Evolutionary conservation across 106 monocot genomes (phyloP).

Genomic region (Dendrobium nobile): DNA sequence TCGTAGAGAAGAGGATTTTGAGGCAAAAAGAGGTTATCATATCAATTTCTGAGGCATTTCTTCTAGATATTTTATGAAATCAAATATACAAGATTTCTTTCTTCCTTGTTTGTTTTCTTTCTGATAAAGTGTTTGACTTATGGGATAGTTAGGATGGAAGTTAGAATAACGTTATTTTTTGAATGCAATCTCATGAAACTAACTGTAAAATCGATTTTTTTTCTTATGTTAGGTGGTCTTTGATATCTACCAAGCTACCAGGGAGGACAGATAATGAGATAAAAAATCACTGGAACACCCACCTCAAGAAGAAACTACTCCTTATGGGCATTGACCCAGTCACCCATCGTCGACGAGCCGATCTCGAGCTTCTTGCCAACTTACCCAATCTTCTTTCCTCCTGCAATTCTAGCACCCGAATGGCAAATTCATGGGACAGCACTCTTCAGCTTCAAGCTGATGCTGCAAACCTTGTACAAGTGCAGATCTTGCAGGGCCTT

Average conservation of each 20-base stretch:
- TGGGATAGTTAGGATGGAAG: background rate
- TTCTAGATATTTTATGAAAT: no score
- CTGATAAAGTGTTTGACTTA: background rate
- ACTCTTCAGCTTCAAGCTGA: slow-evolving; percentile 6
- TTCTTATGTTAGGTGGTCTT: slow-evolving; percentile 5
- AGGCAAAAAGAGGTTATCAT: no score
- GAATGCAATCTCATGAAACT: background rate
- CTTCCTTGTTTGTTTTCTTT: no score
- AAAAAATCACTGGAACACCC: slow-evolving; percentile 10
- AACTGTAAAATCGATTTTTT: background rate
- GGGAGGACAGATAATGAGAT: slow-evolving; percentile 13
- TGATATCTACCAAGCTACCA: slow-evolving; percentile 1
- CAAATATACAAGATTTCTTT: no score
- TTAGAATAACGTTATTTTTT: background rate
- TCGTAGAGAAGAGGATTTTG: no score
- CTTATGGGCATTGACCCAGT: slow-evolving; percentile 4
- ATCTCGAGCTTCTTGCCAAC: background rate
- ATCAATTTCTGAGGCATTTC: no score
- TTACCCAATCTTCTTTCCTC: slow-evolving; percentile 6
- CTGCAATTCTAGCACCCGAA: background rate
- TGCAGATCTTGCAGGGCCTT: slow-evolving; percentile 3
- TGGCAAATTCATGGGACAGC: background rate
- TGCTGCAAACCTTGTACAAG: background rate
- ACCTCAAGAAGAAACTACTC: slow-evolving; percentile 11
- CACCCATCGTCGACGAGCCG: slow-evolving; percentile 3